Evolutionary conservation across 495 filamentous ascomycete species (phyloP).

Genomic region (Penicillium lividum): DNA sequence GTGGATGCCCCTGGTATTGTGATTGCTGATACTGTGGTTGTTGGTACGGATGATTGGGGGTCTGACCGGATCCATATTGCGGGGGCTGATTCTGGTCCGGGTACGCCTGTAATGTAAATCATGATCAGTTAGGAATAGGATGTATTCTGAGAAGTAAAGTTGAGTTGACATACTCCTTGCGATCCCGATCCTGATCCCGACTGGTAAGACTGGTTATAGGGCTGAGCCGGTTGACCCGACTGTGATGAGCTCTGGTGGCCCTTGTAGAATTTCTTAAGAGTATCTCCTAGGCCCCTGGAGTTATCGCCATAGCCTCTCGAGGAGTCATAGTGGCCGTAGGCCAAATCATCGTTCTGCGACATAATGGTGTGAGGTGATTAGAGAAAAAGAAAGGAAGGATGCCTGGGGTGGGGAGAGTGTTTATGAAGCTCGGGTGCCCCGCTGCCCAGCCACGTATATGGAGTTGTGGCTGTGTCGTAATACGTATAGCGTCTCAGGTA

Average conservation of each 20-base stretch:
- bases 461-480: slow-evolving; percentile 23
- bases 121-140: background rate
- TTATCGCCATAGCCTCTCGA: slow-evolving; percentile 31
- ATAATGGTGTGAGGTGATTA: slow-evolving; percentile 23
- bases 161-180: slow-evolving; percentile 12
- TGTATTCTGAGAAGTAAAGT: background rate
- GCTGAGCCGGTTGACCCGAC: slow-evolving; percentile 16
- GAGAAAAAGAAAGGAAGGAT: slow-evolving; percentile 11
- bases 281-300: slow-evolving; percentile 55
- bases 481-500: background rate
- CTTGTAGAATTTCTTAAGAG: slow-evolving; percentile 53
- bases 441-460: slow-evolving; percentile 27
- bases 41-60: slow-evolving; percentile 22
- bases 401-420: slow-evolving; percentile 21
- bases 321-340: slow-evolving; percentile 55
- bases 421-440: slow-evolving; percentile 24
- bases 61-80: slow-evolving; percentile 20
- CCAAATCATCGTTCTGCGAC: slow-evolving; percentile 53
- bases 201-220: slow-evolving; percentile 15
- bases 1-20: slow-evolving; percentile 33
- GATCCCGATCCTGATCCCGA: slow-evolving; percentile 16
- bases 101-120: background rate
- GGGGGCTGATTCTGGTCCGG: slow-evolving; percentile 15
- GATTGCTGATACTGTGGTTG: slow-evolving; percentile 16
- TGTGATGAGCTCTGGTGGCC: slow-evolving; percentile 28